Evolutionary conservation across 495 filamentous ascomycete species (phyloP), one percentile per base, ranked within the genome.

Genomic region (Zalerion maritima): DNA sequence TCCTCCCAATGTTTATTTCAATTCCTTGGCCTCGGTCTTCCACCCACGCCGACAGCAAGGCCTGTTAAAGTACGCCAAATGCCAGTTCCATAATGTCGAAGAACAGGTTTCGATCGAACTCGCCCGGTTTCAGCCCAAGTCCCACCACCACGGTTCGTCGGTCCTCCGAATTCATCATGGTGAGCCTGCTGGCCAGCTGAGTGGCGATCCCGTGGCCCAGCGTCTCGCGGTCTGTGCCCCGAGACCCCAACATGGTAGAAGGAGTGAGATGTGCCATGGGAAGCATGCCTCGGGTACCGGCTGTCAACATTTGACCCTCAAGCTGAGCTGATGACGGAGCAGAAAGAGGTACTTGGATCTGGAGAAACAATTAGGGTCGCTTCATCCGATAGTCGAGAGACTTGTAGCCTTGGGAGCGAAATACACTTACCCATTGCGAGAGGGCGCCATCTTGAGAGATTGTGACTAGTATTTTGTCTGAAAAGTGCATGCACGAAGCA

Each of bases 381-480:
- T n/a, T n/a, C n/a, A n/a, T n/a, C n/a, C n/a, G n/a, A n/a, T n/a
- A n/a, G n/a, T 11, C 12, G 15, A 12, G 28, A 28, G 27, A n/a
- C n/a, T n/a, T 19, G 18, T 16, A 3, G 36, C 13, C 13, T 29
- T 25, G 14, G 21, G 15, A 5, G 11, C 12, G 18, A 24, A 32
- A 35, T 24, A 35, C 18, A 59, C 59, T 37, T 48, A 94, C 85
- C 89, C 89, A 97, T 58, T 96, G 89, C 6, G 81, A 78, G 20
- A 94, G 58, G 38, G 81, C 68, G 22, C 87, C 89, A 34, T 71
- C 67, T 51, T 94, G 87, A 3, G 80, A 80, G 34, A 97, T 68
- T 0, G 84, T 94, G 24, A 97, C 54, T 45, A 97, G 58, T 48
- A 97, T 91, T 51, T 82, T 92, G 62, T 97, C 89, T 7, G 77